Evolutionary conservation across 306 rosid species (phyloP).

Genomic region (Lathyrus tuberosus): DNA sequence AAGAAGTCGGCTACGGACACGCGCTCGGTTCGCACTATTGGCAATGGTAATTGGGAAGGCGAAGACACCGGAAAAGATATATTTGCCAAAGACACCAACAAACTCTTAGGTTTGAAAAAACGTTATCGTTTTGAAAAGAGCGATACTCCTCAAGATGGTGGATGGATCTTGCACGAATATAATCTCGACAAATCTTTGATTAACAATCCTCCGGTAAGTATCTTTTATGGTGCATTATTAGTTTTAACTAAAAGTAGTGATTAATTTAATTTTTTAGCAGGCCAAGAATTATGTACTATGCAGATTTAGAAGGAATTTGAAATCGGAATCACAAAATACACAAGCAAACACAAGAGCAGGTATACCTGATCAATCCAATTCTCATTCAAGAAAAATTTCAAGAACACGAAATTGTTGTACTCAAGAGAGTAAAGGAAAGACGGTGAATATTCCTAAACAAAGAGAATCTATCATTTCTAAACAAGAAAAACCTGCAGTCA

Average conservation of each 20-base stretch:
- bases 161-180: conserved; percentile 36
- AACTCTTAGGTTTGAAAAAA: background rate
- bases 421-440: background rate
- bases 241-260: too few species aligned
- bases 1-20: background rate
- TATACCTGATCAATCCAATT: background rate
- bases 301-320: conserved; percentile 22
- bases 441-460: background rate
- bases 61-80: background rate
- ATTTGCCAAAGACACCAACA: background rate
- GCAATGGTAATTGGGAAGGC: conserved; percentile 34
- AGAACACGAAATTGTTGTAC: background rate
- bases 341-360: background rate
- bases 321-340: background rate
- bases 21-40: conserved; percentile 21
- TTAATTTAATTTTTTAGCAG: background rate
- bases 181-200: conserved; percentile 8
- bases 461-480: background rate
- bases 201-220: background rate
- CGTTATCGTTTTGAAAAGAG: conserved; percentile 32
- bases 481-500: too few species aligned
- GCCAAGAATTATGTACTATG: background rate
- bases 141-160: background rate
- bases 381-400: background rate
- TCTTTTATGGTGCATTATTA: too few species aligned